Conservation (phyloP, 2,329 filamentous ascomycete genomes). For the Fusarium brevicatenulatum region DNA sequence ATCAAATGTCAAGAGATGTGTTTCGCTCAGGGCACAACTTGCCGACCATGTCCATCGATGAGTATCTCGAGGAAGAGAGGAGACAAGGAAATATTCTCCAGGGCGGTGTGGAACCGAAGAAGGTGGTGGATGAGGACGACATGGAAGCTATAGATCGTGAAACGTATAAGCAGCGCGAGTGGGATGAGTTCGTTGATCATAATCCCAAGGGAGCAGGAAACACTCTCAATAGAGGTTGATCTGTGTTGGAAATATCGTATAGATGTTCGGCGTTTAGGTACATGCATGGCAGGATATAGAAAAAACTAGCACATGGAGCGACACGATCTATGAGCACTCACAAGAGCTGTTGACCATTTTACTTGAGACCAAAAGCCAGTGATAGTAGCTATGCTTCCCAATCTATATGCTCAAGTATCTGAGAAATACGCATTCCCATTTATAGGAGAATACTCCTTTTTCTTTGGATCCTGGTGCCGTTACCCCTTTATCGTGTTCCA, state of each 20-base stretch:
- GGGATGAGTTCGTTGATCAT: constrained; percentile 93
- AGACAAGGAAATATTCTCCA: constrained; percentile 88
- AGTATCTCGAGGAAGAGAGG: constrained; percentile 93
- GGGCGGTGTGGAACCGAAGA: constrained; percentile 81
- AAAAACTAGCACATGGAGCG: constrained; percentile 18
- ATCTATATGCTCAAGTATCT: not conserved
- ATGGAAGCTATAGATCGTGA: constrained; percentile 87
- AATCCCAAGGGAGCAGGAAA: constrained; percentile 88
- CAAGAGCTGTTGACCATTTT: not conserved
- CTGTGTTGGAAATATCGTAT: not conserved
- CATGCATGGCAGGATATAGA: constrained; percentile 16
- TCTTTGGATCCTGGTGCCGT: not conserved
- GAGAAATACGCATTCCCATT: not conserved
- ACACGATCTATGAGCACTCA: constrained; percentile 9
- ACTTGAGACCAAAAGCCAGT: not conserved
- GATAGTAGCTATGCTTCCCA: not conserved
- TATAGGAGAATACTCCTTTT: not conserved
- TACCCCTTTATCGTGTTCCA: not conserved
- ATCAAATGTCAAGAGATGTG: constrained; percentile 80
- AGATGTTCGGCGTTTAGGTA: constrained; percentile 15
- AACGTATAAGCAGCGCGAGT: constrained; percentile 91
- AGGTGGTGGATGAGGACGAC: constrained; percentile 89
- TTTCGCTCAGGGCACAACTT: constrained; percentile 93
- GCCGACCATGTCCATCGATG: constrained; percentile 97
- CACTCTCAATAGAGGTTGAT: constrained; percentile 78